These are phyloP conservation scores for Lactarius evosmus DNA, from an alignment of 768 basidiomycete genomes.

Conservation along the genomic window DNA sequence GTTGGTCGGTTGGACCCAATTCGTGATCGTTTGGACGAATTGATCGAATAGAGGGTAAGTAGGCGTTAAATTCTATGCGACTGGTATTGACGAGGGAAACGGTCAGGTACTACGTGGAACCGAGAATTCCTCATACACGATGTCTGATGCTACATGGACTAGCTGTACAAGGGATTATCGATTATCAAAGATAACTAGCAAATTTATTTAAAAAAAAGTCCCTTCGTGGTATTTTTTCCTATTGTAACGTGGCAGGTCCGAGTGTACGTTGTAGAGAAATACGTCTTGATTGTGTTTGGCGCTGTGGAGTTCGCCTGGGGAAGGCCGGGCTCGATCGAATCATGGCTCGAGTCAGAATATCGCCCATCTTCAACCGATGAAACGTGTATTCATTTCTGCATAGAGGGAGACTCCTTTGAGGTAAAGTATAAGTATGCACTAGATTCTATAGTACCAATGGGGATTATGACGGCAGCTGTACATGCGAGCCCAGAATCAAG, in stretches of 20 bases:
- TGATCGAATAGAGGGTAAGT: not conserved
- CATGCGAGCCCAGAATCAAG: constrained; percentile 17
- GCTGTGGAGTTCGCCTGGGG: no score
- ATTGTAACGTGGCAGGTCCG: not conserved
- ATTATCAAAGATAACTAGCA: no score
- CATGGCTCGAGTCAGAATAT: not conserved
- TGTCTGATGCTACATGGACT: not conserved
- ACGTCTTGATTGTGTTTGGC: not conserved
- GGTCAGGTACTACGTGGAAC: not conserved
- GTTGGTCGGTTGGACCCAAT: not conserved
- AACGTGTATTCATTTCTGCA: constrained; percentile 7
- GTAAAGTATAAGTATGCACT: constrained; percentile 19
- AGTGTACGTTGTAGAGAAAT: not conserved
- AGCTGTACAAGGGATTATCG: no score
- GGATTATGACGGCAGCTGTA: constrained; percentile 19
- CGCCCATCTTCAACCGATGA: not conserved
- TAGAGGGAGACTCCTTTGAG: constrained; percentile 8
- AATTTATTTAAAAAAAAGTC: no score
- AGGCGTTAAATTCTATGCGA: not conserved
- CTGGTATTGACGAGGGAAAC: not conserved
- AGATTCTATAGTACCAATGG: constrained; percentile 19
- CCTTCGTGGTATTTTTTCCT: not conserved
- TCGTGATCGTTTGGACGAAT: not conserved
- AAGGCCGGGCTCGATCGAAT: not conserved
- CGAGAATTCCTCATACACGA: not conserved